Conservation (phyloP, 352 stramenopile genomes). For the Phytophthora citricola region DNA sequence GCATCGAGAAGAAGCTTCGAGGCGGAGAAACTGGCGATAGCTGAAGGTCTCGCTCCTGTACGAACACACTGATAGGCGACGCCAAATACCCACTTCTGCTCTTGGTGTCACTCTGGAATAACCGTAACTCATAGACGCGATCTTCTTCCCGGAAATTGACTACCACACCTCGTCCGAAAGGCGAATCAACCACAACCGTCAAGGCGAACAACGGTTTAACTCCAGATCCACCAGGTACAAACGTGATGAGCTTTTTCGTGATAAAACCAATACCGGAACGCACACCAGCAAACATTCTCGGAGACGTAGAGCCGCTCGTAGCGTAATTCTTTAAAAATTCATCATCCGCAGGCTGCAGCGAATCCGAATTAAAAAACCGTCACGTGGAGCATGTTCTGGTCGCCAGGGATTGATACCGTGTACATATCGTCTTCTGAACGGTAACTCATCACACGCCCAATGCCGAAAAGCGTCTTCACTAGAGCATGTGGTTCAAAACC, state of each 20-base stretch:
- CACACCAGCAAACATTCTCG: conserved; percentile 76
- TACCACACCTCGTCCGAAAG: conserved; percentile 76
- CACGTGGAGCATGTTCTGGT: conserved; percentile 45
- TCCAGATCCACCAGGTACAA: conserved; percentile 55
- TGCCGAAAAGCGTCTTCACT: conserved; percentile 82
- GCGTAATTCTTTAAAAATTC: conserved; percentile 39
- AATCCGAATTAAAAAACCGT: conserved; percentile 57
- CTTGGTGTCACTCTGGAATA: conserved; percentile 50
- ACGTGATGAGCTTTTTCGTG: conserved; percentile 79
- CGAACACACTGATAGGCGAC: conserved; percentile 41
- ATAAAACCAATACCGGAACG: conserved; percentile 80
- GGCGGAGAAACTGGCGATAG: conserved; percentile 61
- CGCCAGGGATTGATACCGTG: conserved; percentile 53
- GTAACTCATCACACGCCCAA: conserved; percentile 68
- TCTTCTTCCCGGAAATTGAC: conserved; percentile 66
- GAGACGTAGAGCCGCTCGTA: conserved; percentile 39
- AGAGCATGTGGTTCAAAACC: conserved; percentile 54
- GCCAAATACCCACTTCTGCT: conserved; percentile 29
- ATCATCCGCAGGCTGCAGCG: conserved; percentile 50
- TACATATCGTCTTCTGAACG: conserved; percentile 77
- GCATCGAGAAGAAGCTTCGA: conserved; percentile 72
- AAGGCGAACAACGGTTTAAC: conserved; percentile 59
- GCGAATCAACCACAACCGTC: conserved; percentile 68
- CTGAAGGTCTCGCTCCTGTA: conserved; percentile 61
- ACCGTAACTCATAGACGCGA: conserved; percentile 71